Percentiles rank a stretch among this genome's conserved stretches.
These are phyloP conservation scores for Leptodermis oblonga DNA, from an alignment of 257 asterid species.

Conservation along the genomic window DNA sequence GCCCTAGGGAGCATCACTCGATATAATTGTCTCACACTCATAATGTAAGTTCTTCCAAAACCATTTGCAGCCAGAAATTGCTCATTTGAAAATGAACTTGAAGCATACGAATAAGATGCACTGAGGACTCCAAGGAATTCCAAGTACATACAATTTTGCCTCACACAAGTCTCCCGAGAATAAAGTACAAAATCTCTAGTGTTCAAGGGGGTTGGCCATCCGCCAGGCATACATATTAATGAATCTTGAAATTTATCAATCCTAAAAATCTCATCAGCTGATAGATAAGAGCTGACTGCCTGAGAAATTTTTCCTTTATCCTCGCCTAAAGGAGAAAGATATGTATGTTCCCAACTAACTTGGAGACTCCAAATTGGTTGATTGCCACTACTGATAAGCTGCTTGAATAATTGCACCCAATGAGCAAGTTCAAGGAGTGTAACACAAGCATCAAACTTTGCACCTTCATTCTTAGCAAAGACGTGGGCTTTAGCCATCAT, in stretches of 20 bases:
- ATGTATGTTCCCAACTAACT: constrained; percentile 83
- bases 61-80: constrained; percentile 28
- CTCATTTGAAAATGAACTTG: constrained; percentile 23
- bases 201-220: constrained; percentile 87
- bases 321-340: constrained; percentile 84
- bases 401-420: constrained; percentile 82
- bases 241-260: constrained; percentile 41
- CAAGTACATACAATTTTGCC: constrained; percentile 62
- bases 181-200: constrained; percentile 56
- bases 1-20: constrained; percentile 41
- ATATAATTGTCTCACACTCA: constrained; percentile 45
- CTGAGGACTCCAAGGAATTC: constrained; percentile 60
- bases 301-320: constrained; percentile 58
- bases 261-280: constrained; percentile 34
- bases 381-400: constrained; percentile 70
- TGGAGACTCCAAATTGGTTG: constrained; percentile 74
- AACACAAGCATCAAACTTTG: constrained; percentile 45
- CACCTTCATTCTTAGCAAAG: constrained; percentile 69
- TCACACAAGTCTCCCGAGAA: constrained; percentile 63
- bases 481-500: constrained; percentile 83
- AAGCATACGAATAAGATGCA: constrained; percentile 34
- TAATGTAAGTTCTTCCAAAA: constrained; percentile 34
- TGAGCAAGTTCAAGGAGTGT: constrained; percentile 90
- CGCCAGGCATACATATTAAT: constrained; percentile 66
- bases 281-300: constrained; percentile 40